These are phyloP conservation scores for Scedosporium apiospermum DNA, from an alignment of 2,329 filamentous ascomycete species.

Conservation along the genomic window DNA sequence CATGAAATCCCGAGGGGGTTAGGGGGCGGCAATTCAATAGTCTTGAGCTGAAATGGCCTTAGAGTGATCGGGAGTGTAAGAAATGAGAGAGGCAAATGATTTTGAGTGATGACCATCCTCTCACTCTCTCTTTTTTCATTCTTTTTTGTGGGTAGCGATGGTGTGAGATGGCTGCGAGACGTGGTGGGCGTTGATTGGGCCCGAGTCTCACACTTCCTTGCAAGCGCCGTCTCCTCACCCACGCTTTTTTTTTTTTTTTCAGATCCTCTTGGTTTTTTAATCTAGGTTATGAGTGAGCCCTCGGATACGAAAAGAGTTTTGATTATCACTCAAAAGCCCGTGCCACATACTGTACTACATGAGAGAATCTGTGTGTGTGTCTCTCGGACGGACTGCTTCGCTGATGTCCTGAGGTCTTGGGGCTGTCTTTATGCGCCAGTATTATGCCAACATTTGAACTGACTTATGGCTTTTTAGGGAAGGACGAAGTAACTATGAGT, in stretches of 20 bases:
- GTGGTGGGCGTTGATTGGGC: constrained; percentile 6
- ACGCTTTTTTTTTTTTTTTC: neutral
- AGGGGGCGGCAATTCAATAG: neutral
- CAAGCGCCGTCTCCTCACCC: neutral
- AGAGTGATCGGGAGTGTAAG: neutral
- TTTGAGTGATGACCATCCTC: neutral
- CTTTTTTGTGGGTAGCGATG: neutral
- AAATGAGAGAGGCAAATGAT: constrained; percentile 5
- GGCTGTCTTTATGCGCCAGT: too few species aligned
- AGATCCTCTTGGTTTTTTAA: neutral
- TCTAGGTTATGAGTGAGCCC: neutral
- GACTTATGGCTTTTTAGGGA: too few species aligned
- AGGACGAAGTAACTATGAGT: too few species aligned
- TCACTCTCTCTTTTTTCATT: neutral
- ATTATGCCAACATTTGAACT: too few species aligned
- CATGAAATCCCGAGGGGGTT: neutral
- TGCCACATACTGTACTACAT: neutral
- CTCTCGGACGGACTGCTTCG: too few species aligned
- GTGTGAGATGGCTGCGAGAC: constrained; percentile 6
- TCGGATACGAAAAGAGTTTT: neutral
- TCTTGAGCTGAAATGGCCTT: neutral
- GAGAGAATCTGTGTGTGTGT: neutral
- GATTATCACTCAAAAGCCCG: neutral
- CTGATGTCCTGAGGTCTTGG: too few species aligned
- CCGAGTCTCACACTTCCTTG: neutral